Base-by-base conservation (phyloP, 2,329 filamentous ascomycete species). In the Ophiostoma ulmi region DNA sequence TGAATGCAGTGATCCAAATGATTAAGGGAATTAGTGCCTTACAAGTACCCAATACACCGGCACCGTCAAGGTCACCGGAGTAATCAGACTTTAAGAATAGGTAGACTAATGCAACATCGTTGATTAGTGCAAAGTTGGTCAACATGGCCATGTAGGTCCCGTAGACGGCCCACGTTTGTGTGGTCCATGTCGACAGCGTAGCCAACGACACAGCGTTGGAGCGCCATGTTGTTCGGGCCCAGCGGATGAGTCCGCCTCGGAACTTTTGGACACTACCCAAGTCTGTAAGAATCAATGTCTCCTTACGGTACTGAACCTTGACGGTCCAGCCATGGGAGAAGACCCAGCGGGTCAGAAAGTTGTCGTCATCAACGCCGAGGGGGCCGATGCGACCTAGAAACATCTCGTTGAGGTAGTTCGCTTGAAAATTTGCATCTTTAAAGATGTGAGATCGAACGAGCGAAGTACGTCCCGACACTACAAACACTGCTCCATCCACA, bases 291-390 rank as follows among this genome's bases (percentile, higher is more conserved):
- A 90, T 79, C 0, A 80, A 77, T 0, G 83, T 80, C 2, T 85
- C 81, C 0, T 79, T 74, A 5, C 80, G 80, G 71, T 83, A 82
- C 75, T 90, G 87, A 68, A 89, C 83, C 65, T 81, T 80, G 71
- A 89, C 83, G 8, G 81, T 79, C 81, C 82, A 87, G n/a, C 81
- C 81, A 6, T 82, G n/a, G 11, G 78, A 78, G 61, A 86, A 81
- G 6, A 84, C 80, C 72, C 82, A 86, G 13, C 87, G 80, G 0
- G 87, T 89, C 48, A 86, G 79, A 74, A 83, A 89, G 76, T 89
- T 89, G 78, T 90, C 87, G 71, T 89, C 87, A 72, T 89, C 87
- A 0, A 81, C 80, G 26, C 83, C 82, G 1, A 88, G 76, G 0
- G 84, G 83, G 0, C 78, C 80, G 0, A 83, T 78, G 0, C 76